Percentiles rank a stretch among this genome's conserved stretches.
phyloP scores from a whole-genome alignment of 371 early-diverging fungal genomes.

The Mucor circinelloides region DNA sequence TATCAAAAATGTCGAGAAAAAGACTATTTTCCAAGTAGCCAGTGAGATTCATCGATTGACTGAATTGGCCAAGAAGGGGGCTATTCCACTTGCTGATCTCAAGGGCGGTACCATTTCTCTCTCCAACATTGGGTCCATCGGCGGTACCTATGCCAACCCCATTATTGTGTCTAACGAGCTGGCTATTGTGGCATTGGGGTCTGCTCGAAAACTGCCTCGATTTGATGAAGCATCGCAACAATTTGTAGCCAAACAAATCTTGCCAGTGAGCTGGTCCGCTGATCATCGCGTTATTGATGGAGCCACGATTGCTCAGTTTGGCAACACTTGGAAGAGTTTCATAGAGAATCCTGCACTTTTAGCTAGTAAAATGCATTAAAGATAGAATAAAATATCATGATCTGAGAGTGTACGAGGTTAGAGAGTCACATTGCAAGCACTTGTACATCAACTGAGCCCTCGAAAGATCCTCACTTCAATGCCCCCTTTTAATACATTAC shows the following conservation, averaged over 20 bases:
- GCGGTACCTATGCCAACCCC: constrained; percentile 87
- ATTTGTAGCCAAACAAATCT: constrained; percentile 68
- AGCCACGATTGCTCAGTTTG: constrained; percentile 92
- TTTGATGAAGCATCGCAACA: constrained; percentile 63
- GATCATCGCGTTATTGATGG: constrained; percentile 96
- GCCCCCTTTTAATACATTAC: neutral
- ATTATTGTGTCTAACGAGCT: constrained; percentile 81
- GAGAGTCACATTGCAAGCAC: neutral
- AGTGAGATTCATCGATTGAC: constrained; percentile 77
- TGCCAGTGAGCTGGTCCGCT: constrained; percentile 89
- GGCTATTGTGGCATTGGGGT: constrained; percentile 91
- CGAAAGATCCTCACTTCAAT: neutral
- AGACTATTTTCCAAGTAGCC: constrained; percentile 87
- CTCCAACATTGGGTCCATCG: constrained; percentile 92
- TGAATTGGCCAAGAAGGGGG: constrained; percentile 63
- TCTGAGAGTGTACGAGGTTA: neutral
- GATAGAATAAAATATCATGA: neutral
- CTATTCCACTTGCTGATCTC: constrained; percentile 68
- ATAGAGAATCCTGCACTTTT: constrained; percentile 77
- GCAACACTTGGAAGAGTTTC: constrained; percentile 76
- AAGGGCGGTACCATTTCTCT: constrained; percentile 88
- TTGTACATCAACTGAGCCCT: neutral
- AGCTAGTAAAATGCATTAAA: constrained; percentile 48
- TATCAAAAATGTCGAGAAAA: constrained; percentile 83
- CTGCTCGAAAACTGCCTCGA: constrained; percentile 77